Conservation (phyloP, 352 stramenopile species). For the Thraustochytrium striatum region DNA sequence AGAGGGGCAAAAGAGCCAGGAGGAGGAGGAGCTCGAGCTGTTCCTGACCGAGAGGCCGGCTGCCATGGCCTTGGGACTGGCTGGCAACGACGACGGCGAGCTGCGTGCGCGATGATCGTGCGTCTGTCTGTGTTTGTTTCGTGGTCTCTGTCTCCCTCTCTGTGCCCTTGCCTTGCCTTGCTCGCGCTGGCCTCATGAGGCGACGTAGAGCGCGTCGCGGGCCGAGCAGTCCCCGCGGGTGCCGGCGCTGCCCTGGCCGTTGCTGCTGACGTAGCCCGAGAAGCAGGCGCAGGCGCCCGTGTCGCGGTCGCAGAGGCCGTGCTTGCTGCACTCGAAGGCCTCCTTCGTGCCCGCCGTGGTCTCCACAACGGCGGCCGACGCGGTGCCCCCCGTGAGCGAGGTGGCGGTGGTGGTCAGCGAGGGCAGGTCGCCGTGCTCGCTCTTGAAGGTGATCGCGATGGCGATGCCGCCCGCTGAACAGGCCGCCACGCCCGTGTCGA, state of each 20-base stretch:
- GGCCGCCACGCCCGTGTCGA: not conserved
- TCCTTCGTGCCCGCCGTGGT: constrained; percentile 29
- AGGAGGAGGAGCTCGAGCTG: too few species aligned
- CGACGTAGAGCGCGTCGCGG: constrained; percentile 24
- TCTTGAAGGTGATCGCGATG: constrained; percentile 25
- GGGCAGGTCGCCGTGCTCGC: constrained; percentile 29
- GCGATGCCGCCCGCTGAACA: constrained; percentile 7
- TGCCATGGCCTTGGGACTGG: too few species aligned
- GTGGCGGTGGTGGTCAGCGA: not conserved
- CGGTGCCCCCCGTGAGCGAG: not conserved
- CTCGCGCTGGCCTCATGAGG: too few species aligned
- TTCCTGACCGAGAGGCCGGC: too few species aligned
- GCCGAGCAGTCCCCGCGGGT: constrained; percentile 36
- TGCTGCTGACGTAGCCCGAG: constrained; percentile 49
- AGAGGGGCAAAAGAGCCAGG: too few species aligned
- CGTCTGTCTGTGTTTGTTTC: too few species aligned
- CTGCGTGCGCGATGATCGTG: too few species aligned
- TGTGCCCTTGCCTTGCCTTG: too few species aligned
- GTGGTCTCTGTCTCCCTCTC: too few species aligned
- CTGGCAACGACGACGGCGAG: too few species aligned
- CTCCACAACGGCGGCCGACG: not conserved
- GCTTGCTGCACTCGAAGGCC: constrained; percentile 69
- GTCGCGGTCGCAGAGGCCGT: constrained; percentile 65
- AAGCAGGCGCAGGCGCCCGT: constrained; percentile 55
- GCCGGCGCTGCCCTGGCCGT: constrained; percentile 33